These are phyloP conservation scores for Pseudocercospora crystallina DNA, from an alignment of 2,329 filamentous ascomycete species.

Conservation along the genomic window DNA sequence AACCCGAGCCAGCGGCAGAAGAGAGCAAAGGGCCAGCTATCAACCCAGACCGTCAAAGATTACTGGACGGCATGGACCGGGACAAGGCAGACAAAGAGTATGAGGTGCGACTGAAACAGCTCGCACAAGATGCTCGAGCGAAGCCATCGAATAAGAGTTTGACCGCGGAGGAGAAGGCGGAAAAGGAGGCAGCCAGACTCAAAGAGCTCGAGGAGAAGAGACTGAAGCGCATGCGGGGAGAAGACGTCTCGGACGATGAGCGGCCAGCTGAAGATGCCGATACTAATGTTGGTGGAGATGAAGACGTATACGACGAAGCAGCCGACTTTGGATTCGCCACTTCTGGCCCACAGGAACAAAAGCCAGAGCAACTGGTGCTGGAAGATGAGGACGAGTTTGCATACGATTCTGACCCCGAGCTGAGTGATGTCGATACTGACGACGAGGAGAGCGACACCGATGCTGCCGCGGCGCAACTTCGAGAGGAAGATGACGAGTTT, in stretches of 20 bases:
- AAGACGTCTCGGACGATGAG: conserved; percentile 66
- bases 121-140: conserved; percentile 81
- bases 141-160: conserved; percentile 85
- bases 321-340: conserved; percentile 63
- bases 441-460: conserved; percentile 32
- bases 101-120: conserved; percentile 76
- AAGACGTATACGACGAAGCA: conserved; percentile 55
- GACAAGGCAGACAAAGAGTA: conserved; percentile 80
- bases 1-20: conserved; percentile 29
- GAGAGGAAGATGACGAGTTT: conserved; percentile 50
- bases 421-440: conserved; percentile 21
- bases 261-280: conserved; percentile 33
- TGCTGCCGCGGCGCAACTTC: conserved; percentile 34
- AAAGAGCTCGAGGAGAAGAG: conserved; percentile 81
- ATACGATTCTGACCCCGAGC: conserved; percentile 57
- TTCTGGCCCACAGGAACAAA: conserved; percentile 43
- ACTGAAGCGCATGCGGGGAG: conserved; percentile 81
- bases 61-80: conserved; percentile 62
- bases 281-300: conserved; percentile 34
- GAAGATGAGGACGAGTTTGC: conserved; percentile 95
- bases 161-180: conserved; percentile 81
- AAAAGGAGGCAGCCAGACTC: conserved; percentile 73
- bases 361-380: conserved; percentile 59
- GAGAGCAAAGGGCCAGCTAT: conserved; percentile 44
- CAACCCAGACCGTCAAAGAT: conserved; percentile 62